Base-by-base conservation (phyloP, 2,329 filamentous ascomycete species). In the Aspergillus sp. region DNA sequence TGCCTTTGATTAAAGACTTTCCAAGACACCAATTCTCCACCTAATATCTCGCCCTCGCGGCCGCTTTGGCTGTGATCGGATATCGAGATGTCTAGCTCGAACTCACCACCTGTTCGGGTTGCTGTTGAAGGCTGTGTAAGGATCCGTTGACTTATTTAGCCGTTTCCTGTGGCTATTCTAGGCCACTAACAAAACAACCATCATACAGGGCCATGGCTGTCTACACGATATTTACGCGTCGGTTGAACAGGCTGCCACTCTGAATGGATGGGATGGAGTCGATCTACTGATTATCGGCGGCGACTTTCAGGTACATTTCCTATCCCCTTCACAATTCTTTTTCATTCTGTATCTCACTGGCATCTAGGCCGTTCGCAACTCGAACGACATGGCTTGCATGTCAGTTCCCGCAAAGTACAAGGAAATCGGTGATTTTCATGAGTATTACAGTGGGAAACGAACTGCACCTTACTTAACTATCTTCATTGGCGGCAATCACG, bases 251-350 rank as follows among this genome's bases (percentile, higher is more conserved):
- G 83, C 91, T 9, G 90, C 88, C 73, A 79, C 85, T 63, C 79
- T 83, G 46, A 89, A 89, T 66, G 83, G 83, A 22, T 97, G 93
- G 93, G 81, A 89, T 63, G 85, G 83, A 34, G 86, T 98, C 30
- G 95, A 99, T 73, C 77, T 97, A 11, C 78, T 99, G 64, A 96
- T 99, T 68, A 96, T 99, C 67, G 91, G 93, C 56, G 95, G 95
- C 27, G 95, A 99, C 72, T 99, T 99, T 64, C 91, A 97, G 80
- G 89, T 89, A 77, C 34, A 30, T 27, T 15, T 44, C 45, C 27
- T 34, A 7, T 9, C 27, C 22, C 49, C 13, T 4, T 17, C 46
- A 30, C 15, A 17, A 20, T 20, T 22, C 15, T 34, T 39, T 44
- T 15, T 12, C 22, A 24, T 61, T 54, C 41, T 50, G 63, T 51